Evolutionary conservation across 148 eudicot species (phyloP).

Genomic region (Dianthus caryophyllus): DNA sequence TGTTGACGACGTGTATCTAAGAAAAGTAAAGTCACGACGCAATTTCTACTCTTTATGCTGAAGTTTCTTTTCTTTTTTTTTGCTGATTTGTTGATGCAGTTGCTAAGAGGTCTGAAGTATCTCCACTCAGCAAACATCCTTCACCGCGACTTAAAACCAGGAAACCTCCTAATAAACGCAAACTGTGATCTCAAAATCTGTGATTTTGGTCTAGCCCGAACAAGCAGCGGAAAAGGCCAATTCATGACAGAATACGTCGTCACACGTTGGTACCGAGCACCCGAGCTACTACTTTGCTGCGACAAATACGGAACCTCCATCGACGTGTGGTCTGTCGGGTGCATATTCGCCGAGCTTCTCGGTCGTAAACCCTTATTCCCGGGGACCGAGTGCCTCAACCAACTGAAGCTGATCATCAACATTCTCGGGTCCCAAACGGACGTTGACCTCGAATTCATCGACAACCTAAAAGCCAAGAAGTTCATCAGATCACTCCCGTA

Average conservation of each 20-base stretch:
- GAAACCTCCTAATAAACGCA: conserved; percentile 72
- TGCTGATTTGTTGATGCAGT: conserved; percentile 29
- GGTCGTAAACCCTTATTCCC: conserved; percentile 65
- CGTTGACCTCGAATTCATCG: conserved; percentile 49
- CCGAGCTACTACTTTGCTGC: conserved; percentile 73
- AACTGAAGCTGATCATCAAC: conserved; percentile 54
- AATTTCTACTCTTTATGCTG: neutral
- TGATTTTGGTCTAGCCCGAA: conserved; percentile 80
- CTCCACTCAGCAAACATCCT: conserved; percentile 84
- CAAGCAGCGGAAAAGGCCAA: conserved; percentile 61
- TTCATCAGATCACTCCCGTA: conserved; percentile 47
- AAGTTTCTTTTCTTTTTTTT: neutral
- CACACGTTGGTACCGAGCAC: conserved; percentile 82
- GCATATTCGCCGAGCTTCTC: conserved; percentile 70
- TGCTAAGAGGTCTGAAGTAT: conserved; percentile 76
- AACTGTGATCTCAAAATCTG: conserved; percentile 83
- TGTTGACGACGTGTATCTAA: conserved; percentile 4
- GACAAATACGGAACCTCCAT: conserved; percentile 75
- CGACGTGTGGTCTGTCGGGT: conserved; percentile 71
- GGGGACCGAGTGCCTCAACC: conserved; percentile 62
- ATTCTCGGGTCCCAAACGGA: conserved; percentile 58
- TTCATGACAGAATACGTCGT: conserved; percentile 88
- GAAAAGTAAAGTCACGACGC: neutral
- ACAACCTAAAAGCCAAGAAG: conserved; percentile 53
- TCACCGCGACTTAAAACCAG: conserved; percentile 80